Conservation (phyloP, 495 filamentous ascomycete genomes). For the Neurospora sp. region DNA sequence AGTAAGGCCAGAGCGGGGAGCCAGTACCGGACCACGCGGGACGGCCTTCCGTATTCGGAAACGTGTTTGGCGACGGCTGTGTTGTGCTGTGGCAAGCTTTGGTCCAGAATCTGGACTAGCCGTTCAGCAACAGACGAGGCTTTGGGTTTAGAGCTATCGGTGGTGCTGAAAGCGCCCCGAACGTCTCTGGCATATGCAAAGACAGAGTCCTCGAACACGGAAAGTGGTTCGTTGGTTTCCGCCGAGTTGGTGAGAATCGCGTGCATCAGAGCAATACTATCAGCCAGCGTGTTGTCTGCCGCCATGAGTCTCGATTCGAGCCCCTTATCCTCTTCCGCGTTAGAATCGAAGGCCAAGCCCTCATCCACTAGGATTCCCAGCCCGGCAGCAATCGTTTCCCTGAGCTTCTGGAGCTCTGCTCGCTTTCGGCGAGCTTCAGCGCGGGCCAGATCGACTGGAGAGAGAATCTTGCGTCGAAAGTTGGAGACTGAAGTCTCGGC, state of each 20-base stretch:
- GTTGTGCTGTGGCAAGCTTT: conserved; percentile 48
- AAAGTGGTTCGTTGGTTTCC: conserved; percentile 17
- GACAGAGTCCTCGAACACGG: conserved; percentile 68
- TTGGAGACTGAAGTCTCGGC: conserved; percentile 50
- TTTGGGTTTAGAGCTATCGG: not conserved
- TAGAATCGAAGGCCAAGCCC: conserved; percentile 51
- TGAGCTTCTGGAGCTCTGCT: conserved; percentile 51
- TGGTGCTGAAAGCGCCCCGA: not conserved
- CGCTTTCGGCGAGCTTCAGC: conserved; percentile 62
- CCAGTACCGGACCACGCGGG: conserved; percentile 78
- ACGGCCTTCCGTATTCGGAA: conserved; percentile 59
- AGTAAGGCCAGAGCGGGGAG: conserved; percentile 56
- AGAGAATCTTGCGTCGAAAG: conserved; percentile 49
- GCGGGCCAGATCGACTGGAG: conserved; percentile 59
- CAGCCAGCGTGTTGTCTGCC: conserved; percentile 57
- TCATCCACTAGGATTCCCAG: conserved; percentile 79
- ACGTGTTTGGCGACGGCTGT: conserved; percentile 38
- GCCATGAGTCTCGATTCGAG: conserved; percentile 64
- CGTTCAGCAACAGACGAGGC: not conserved
- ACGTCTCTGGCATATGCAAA: conserved; percentile 35
- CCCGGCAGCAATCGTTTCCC: conserved; percentile 73
- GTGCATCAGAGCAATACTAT: conserved; percentile 71
- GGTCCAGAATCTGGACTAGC: conserved; percentile 9
- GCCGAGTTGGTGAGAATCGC: conserved; percentile 50
- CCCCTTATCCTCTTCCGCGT: conserved; percentile 33